phyloP scores from a whole-genome alignment of 768 basidiomycete genomes.

The Floccularia luteovirens region DNA sequence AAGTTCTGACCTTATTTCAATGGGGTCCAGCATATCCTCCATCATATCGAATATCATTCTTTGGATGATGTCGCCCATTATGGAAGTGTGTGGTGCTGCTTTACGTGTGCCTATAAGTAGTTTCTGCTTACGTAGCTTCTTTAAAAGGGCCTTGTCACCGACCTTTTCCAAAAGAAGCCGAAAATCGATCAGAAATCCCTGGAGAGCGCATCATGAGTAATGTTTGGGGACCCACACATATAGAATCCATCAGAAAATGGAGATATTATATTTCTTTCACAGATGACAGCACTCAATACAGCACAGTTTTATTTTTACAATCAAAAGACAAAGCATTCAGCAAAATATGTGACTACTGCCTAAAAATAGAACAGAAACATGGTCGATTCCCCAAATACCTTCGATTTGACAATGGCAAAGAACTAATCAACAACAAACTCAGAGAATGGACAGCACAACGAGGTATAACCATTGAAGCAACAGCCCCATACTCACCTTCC shows the following conservation, averaged over 20 bases:
- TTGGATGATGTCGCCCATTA: too few relatives aligned
- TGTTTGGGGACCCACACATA: slow-evolving; percentile 22
- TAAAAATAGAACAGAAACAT: slow-evolving; percentile 8
- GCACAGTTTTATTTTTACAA: slow-evolving; percentile 9
- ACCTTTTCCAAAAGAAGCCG: slow-evolving; percentile 22
- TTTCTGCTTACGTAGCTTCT: too few relatives aligned
- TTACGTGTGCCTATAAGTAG: too few relatives aligned
- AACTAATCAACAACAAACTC: slow-evolving; percentile 17
- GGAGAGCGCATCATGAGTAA: slow-evolving; percentile 15
- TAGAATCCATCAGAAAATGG: slow-evolving; percentile 11
- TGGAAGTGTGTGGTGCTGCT: too few relatives aligned
- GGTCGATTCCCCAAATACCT: slow-evolving; percentile 5
- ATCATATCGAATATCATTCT: too few relatives aligned
- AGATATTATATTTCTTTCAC: slow-evolving; percentile 20
- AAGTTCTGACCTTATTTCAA: too few relatives aligned
- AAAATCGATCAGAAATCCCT: slow-evolving; percentile 10
- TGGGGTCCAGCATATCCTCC: too few relatives aligned
- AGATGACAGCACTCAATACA: slow-evolving; percentile 8
- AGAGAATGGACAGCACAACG: slow-evolving; percentile 11
- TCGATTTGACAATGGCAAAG: slow-evolving; percentile 21
- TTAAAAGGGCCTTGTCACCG: too few relatives aligned
- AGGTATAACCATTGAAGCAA: slow-evolving; percentile 21
- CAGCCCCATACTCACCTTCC: slow-evolving; percentile 24
- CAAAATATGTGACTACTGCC: slow-evolving; percentile 10
- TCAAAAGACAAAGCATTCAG: slow-evolving; percentile 9